Evolutionary conservation across 139 green algal species (phyloP), one percentile per base, ranked within the genome.

Genomic region (Asterochloris erici): DNA sequence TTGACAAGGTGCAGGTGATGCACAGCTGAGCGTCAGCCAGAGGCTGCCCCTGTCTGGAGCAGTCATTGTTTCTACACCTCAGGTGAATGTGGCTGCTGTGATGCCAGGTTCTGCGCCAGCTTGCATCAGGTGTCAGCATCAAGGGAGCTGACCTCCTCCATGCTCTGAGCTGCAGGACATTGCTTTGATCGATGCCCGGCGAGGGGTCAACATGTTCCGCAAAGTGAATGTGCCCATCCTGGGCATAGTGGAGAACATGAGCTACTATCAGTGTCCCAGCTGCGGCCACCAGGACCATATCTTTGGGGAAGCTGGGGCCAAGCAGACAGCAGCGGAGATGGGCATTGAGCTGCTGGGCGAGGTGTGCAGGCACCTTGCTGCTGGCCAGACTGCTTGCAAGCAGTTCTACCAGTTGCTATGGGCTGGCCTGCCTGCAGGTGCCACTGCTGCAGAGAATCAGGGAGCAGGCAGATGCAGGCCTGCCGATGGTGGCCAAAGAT

Each of bases 181-280:
- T 24, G 90, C 92, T 14, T 73, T 95, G 61, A 84, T 87, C 21
- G 93, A 96, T 79, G 93, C 89, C 0, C 69, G 94, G 4, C 82
- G 92, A 15, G 95, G 94, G 26, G 90, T 90, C 26, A 88, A 91
- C 78, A 96, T 98, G 93, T 99, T 98, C 87, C 76, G 81, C 19
- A 92, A 94, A 76, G 85, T 97, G 38, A 84, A 89, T 24, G 91
- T 98, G 73, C 92, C 92, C 0, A 84, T 98, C 38, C 79, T 98
- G 61, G 95, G 95, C 23, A 83, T 98, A 38, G 87, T 98, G 0
- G 94, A 98, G 85, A 98, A 98, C 88, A 98, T 98, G 95, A 91
- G 83, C 73, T 90, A 94, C 78, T 89, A 94, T 79, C 21, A 83
- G 14, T 98, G 95, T 81, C 80, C 73, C 54, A 82, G 79, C 28